Evolutionary conservation across 208 protist species (phyloP), one percentile per base, ranked within the genome.

Genomic region (Paratrypanosoma confusum): DNA sequence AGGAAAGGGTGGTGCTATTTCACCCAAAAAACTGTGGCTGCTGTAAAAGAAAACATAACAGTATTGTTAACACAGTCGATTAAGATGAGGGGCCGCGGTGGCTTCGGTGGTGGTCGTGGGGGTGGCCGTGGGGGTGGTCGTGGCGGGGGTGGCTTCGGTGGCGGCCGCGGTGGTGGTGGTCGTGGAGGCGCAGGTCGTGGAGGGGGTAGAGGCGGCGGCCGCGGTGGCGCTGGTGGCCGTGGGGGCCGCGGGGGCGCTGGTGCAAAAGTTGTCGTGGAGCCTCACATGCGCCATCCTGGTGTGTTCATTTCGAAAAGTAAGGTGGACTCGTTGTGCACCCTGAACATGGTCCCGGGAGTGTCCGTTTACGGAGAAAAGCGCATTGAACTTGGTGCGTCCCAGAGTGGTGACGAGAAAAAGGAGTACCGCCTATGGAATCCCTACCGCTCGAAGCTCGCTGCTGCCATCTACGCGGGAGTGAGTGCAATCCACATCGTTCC

Each of bases 391-490:
- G 79, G 75, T n/a, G 65, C 68, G 13, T 70, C 73, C 23, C 69
- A 84, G 43, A 64, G 65, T 50, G 74, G 80, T 20, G 91, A 90
- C 35, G 84, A 96, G 29, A 99, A 99, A 71, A 95, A 98, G 50
- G 98, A 99, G 81, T 99, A 99, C 80, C 93, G 98, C 56, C 87
- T 99, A 24, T 99, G 98, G 98, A 99, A 99, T 71, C 98, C 99
- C 11, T 99, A 99, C 91, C 74, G 98, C 42, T 99, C 97, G 13
- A 99, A 99, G 88, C 71, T 99, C 21, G 98, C 95, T 20, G 95
- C 98, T 13, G 96, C 96, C 39, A 95, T 99, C 49, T 82, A 99
- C 39, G 85, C 88, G 48, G 98, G 98, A 72, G 82, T 99, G 17
- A 96, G 97, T 40, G 96, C 97, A 66, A 94, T 99, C 32, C 90